Conservation (phyloP, 2,329 filamentous ascomycete species). For the Fusarium sp. region DNA sequence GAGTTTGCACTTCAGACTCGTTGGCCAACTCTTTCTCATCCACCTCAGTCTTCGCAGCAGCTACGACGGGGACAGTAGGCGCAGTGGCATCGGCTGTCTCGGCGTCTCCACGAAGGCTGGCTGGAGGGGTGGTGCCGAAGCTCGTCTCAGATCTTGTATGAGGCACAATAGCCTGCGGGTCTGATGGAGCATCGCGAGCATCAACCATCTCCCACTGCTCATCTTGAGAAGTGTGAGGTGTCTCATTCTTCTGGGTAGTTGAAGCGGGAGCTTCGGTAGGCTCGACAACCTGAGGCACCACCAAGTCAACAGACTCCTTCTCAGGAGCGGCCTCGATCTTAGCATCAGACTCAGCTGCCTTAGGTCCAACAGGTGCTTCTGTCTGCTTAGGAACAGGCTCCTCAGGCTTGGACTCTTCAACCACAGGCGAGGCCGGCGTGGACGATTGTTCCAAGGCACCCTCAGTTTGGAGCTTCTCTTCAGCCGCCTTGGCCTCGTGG, state of each 20-base stretch:
- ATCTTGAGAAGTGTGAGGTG: slow-evolving; percentile 16
- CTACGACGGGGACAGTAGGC: neutral
- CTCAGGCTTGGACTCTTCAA: neutral
- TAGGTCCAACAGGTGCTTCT: neutral
- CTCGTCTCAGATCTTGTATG: slow-evolving; percentile 38
- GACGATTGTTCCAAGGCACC: neutral
- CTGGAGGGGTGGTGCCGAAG: slow-evolving; percentile 22
- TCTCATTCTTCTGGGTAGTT: slow-evolving; percentile 8
- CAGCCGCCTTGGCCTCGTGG: neutral
- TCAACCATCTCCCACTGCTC: slow-evolving; percentile 31
- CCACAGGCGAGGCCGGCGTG: neutral
- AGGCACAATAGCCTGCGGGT: slow-evolving; percentile 21
- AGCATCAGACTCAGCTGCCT: neutral
- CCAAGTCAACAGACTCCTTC: neutral
- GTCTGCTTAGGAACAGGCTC: neutral
- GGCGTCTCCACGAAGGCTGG: slow-evolving; percentile 23
- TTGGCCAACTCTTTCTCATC: neutral
- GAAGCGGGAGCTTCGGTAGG: neutral
- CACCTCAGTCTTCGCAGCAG: neutral
- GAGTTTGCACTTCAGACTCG: slow-evolving; percentile 23
- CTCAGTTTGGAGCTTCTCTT: slow-evolving; percentile 2
- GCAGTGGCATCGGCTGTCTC: slow-evolving; percentile 5
- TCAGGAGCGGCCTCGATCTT: neutral
- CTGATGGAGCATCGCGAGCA: slow-evolving; percentile 10
- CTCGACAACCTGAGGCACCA: neutral